phyloP scores from a whole-genome alignment of 2,329 filamentous ascomycete species.

The Aspergillus calidoustus region DNA sequence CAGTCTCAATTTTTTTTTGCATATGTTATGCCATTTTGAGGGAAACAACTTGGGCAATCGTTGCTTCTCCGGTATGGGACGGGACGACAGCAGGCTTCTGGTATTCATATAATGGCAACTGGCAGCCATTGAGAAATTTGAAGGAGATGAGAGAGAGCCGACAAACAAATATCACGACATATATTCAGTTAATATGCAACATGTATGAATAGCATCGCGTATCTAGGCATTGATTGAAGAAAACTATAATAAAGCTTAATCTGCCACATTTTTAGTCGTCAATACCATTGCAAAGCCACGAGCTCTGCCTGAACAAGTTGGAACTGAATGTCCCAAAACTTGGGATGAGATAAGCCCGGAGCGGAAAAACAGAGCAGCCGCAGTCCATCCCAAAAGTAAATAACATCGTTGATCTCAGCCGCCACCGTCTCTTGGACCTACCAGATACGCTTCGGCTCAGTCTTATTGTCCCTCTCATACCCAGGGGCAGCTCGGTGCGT shows the following conservation, averaged over 20 bases:
- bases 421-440: background rate
- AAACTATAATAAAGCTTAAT: background rate
- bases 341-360: no score
- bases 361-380: conserved; percentile 5
- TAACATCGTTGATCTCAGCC: background rate
- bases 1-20: conserved; percentile 29
- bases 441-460: background rate
- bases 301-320: no score
- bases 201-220: background rate
- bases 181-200: conserved; percentile 13
- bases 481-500: background rate
- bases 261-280: background rate
- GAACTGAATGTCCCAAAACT: no score
- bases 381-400: conserved; percentile 9
- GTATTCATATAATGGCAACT: conserved; percentile 19
- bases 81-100: conserved; percentile 21
- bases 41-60: conserved; percentile 27
- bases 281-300: no score
- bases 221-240: background rate
- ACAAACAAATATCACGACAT: conserved; percentile 19
- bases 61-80: conserved; percentile 21
- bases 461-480: background rate
- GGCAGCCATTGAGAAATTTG: conserved; percentile 18
- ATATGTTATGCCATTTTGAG: conserved; percentile 33
- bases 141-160: conserved; percentile 19